phyloP scores from a whole-genome alignment of 495 filamentous ascomycete genomes.

The Evansstolkia leycettana region DNA sequence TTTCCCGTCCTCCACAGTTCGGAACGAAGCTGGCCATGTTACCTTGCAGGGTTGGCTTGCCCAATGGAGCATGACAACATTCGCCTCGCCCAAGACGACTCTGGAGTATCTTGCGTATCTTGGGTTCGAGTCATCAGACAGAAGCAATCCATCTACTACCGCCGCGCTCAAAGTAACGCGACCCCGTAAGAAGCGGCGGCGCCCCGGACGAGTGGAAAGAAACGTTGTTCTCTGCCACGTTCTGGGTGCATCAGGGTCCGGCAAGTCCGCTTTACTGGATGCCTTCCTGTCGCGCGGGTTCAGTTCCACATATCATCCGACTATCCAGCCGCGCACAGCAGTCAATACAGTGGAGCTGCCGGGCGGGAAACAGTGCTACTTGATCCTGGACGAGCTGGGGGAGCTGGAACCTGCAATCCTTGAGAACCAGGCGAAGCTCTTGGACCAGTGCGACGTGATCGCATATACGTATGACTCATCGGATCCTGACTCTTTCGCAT shows the following conservation, averaged over 20 bases:
- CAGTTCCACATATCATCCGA: slow-evolving; percentile 76
- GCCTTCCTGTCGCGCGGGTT: slow-evolving; percentile 85
- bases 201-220: slow-evolving; percentile 74
- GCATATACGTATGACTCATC: slow-evolving; percentile 96
- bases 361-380: slow-evolving; percentile 91
- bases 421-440: slow-evolving; percentile 81
- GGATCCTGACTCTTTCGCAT: slow-evolving; percentile 86
- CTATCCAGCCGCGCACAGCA: slow-evolving; percentile 82
- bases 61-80: slow-evolving; percentile 99
- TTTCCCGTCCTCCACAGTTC: slow-evolving; percentile 88
- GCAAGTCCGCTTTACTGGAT: slow-evolving; percentile 82
- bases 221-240: slow-evolving; percentile 96
- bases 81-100: slow-evolving; percentile 86
- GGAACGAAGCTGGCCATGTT: slow-evolving; percentile 89
- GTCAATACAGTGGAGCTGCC: slow-evolving; percentile 95
- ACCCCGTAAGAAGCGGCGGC: slow-evolving; percentile 68
- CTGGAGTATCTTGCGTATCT: slow-evolving; percentile 92
- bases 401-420: slow-evolving; percentile 87
- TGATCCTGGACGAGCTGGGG: slow-evolving; percentile 93
- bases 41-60: slow-evolving; percentile 96
- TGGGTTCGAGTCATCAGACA: slow-evolving; percentile 64
- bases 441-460: slow-evolving; percentile 84
- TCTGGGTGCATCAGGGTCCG: slow-evolving; percentile 68
- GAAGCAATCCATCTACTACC: slow-evolving; percentile 53
- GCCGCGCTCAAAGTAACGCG: slow-evolving; percentile 85